Evolutionary conservation across 129 eudicot genomes (phyloP).

Genomic region (Escallonia rubra): DNA sequence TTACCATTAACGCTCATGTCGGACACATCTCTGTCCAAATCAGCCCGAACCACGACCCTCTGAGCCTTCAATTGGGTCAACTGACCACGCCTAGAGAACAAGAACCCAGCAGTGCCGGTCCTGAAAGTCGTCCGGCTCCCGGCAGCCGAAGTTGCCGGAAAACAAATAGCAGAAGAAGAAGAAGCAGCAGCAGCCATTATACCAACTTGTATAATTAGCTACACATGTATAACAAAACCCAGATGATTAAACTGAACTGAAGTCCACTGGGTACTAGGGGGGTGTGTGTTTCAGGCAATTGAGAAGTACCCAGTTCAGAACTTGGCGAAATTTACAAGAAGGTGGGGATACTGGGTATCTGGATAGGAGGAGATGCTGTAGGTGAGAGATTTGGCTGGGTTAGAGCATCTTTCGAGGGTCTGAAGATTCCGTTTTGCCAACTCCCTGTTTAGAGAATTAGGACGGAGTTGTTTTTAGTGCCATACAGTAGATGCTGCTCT

Average conservation of each 20-base stretch:
- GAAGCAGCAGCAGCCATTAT: slow-evolving; percentile 34
- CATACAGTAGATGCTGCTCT: neutral
- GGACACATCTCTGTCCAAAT: slow-evolving; percentile 78
- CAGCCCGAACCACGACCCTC: slow-evolving; percentile 40
- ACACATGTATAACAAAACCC: neutral
- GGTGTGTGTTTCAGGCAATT: neutral
- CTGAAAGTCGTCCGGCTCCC: slow-evolving; percentile 26
- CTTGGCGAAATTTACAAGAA: neutral
- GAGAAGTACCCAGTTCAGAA: neutral
- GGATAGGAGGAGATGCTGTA: slow-evolving; percentile 35
- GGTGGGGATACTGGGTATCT: slow-evolving; percentile 12
- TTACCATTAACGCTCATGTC: slow-evolving; percentile 81
- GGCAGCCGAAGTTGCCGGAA: slow-evolving; percentile 44
- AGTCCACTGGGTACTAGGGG: neutral
- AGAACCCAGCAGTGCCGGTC: slow-evolving; percentile 17
- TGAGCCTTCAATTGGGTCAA: slow-evolving; percentile 30
- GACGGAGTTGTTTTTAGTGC: slow-evolving; percentile 2
- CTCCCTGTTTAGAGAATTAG: neutral
- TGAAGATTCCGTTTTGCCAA: slow-evolving; percentile 12
- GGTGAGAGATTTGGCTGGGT: slow-evolving; percentile 39
- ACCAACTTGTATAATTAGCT: neutral
- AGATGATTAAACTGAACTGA: slow-evolving; percentile 10
- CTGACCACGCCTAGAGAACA: slow-evolving; percentile 23
- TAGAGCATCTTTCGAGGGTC: slow-evolving; percentile 9
- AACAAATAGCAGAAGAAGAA: slow-evolving; percentile 30